Conservation (phyloP, 192 early-diverging fungal species). For the Paraglomus brasilianum region DNA sequence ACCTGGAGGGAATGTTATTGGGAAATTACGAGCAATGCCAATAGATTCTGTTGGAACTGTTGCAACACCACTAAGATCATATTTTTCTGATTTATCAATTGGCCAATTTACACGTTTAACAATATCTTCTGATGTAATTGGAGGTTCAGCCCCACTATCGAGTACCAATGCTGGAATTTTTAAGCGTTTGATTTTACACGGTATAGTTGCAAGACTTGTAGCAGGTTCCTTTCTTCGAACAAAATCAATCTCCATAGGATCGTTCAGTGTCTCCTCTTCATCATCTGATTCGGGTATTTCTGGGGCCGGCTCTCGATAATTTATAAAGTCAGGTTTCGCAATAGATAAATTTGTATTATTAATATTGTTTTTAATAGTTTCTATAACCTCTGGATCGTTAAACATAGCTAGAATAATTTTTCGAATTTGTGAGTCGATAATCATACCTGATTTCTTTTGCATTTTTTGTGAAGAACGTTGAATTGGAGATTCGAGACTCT, state of each 20-base stretch:
- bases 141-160: too few species aligned
- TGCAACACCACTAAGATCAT: conserved; percentile 2
- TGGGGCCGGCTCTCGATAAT: conserved; percentile 7
- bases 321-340: background rate
- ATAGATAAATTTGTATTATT: too few species aligned
- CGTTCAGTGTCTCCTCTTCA: background rate
- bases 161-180: background rate
- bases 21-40: background rate
- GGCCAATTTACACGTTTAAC: background rate
- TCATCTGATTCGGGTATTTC: background rate
- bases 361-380: too few species aligned
- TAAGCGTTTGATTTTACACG: conserved; percentile 9
- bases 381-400: too few species aligned
- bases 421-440: too few species aligned
- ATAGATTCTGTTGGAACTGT: conserved; percentile 5
- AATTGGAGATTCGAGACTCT: background rate
- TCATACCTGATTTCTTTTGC: too few species aligned
- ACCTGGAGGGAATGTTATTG: conserved; percentile 1
- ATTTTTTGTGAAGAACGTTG: too few species aligned
- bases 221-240: conserved; percentile 13
- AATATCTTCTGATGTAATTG: too few species aligned
- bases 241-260: conserved; percentile 7
- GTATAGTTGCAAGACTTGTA: background rate
- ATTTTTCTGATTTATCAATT: conserved; percentile 3
- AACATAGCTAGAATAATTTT: too few species aligned